Evolutionary conservation across 129 eudicot genomes (phyloP).

Genomic region (Silybum marianum): DNA sequence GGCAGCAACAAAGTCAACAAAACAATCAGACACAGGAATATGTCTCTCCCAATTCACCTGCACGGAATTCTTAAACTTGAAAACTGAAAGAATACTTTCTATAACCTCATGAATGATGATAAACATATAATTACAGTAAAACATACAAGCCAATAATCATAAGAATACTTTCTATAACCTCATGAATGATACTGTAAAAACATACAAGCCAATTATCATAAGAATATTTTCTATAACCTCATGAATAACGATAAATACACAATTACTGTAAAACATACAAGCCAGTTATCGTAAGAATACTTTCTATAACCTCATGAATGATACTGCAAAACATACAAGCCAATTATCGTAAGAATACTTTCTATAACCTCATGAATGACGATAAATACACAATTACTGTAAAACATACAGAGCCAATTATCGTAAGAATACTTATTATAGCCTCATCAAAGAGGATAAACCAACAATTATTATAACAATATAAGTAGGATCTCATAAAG

Average conservation of each 20-base stretch:
- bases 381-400: background rate
- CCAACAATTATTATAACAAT: conserved; percentile 5
- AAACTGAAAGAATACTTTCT: background rate
- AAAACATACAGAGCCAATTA: conserved; percentile 7
- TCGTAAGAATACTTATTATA: background rate
- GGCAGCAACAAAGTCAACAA: conserved; percentile 34
- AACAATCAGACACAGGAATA: conserved; percentile 28
- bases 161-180: background rate
- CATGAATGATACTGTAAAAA: too few relatives aligned
- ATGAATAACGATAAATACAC: too few relatives aligned
- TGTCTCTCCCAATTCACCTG: conserved; percentile 48
- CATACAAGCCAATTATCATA: too few relatives aligned
- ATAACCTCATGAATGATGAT: too few relatives aligned
- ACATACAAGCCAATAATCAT: background rate
- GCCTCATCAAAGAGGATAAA: conserved; percentile 13
- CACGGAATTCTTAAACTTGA: conserved; percentile 21
- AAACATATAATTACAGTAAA: background rate
- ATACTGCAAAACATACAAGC: too few relatives aligned
- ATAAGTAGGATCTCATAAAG: conserved; percentile 24
- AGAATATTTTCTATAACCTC: too few relatives aligned
- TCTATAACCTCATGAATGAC: too few relatives aligned
- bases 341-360: too few relatives aligned
- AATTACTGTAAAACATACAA: too few relatives aligned
- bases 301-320: too few relatives aligned
- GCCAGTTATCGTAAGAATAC: too few relatives aligned